phyloP scores from a whole-genome alignment of 1,284 basidiomycete genomes.

The Naganishia liquefaciens region DNA sequence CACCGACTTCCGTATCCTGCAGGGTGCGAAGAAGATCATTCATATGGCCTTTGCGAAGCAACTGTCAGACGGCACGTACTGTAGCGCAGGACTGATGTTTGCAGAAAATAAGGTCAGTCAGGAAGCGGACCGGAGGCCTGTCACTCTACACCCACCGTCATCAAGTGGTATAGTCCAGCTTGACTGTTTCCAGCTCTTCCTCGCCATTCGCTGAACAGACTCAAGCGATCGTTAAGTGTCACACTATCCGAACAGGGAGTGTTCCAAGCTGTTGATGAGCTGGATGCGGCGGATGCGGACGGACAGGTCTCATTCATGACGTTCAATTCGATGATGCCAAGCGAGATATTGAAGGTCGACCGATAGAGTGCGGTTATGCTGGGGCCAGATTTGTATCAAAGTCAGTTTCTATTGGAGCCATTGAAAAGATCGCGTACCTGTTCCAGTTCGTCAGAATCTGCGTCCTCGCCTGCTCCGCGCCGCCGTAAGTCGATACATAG shows the following conservation, averaged over 20 bases:
- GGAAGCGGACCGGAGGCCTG: constrained; percentile 49
- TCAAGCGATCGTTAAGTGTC: constrained; percentile 69
- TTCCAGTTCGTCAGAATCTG: constrained; percentile 74
- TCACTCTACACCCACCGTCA: constrained; percentile 81
- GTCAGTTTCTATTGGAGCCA: neutral
- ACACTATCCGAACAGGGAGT: constrained; percentile 55
- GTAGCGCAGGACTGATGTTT: constrained; percentile 34
- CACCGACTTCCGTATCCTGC: constrained; percentile 68
- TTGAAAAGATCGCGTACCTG: constrained; percentile 28
- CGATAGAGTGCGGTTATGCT: constrained; percentile 76
- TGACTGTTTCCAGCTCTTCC: constrained; percentile 67
- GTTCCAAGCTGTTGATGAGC: constrained; percentile 55
- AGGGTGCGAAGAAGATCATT: neutral
- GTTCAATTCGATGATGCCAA: constrained; percentile 72
- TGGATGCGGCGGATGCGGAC: constrained; percentile 48
- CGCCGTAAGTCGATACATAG: constrained; percentile 67
- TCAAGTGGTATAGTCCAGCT: constrained; percentile 83
- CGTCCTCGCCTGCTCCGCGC: constrained; percentile 65
- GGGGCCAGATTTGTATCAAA: constrained; percentile 53
- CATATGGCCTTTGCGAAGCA: neutral
- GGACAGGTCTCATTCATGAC: constrained; percentile 57
- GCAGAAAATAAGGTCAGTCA: constrained; percentile 33
- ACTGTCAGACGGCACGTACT: neutral
- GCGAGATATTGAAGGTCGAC: constrained; percentile 77
- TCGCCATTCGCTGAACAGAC: constrained; percentile 80